Evolutionary conservation across 1,284 basidiomycete genomes (phyloP), one percentile per base, ranked within the genome.

Genomic region (Cutaneotrichosporon cavernicola): DNA sequence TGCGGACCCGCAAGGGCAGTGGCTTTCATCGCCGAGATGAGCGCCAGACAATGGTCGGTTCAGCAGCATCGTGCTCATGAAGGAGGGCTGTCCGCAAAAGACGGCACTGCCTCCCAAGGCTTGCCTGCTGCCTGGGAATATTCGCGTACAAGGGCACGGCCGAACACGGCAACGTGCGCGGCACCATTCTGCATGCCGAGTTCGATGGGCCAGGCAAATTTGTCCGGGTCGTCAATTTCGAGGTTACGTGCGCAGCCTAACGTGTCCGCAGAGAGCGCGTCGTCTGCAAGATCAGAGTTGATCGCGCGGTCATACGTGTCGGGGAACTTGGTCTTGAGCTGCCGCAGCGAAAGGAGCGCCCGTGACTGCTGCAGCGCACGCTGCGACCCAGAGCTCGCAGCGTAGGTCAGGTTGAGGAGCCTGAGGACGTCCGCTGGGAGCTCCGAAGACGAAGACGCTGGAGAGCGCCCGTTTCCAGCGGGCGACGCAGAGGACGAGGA

Each of bases 151-250:
- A 79, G 60, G 56, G 69, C 64, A 31, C 77, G 67, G 1, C 77
- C 77, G 65, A 77, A 78, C 1, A 73, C 73, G 1, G 73, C 73
- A 4, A 73, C 67, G 63, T 79, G 76, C 13, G 75, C 73, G 10
- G 76, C 67, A 8, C 75, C 73, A n/a, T 71, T 70, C 65, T 69
- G 69, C 74, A 78, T 75, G 40, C 76, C 77, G 8, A 78, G 62
- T 66, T 79, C 77, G 51, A 79, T 78, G 3, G 77, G 77, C 77
- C 77, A 79, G n/a, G 69, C 74, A 59, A 78, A 79, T 31, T 60
- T 61, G 38, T 73, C 70, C 2, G 63, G 59, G 22, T 67, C 61
- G 60, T 78, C 75, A 22, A 75, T 69, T 63, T 76, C 74, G 51
- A 79, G 63, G 50, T 62, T 58, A 26, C 71, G 71, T 18, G 76